Conservation (phyloP, 2,329 filamentous ascomycete species). For the Fusarium udum region DNA sequence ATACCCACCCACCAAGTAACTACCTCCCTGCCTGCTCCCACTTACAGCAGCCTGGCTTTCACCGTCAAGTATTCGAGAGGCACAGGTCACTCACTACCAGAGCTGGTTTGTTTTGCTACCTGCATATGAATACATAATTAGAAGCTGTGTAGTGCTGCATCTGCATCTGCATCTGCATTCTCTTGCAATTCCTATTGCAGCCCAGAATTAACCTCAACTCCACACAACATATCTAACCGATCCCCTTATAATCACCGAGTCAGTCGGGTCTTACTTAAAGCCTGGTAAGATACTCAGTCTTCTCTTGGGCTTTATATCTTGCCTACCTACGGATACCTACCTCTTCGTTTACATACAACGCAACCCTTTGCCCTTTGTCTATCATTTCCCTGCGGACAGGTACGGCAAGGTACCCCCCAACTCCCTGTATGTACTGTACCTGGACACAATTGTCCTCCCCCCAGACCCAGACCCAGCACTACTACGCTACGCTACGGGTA, state of each 20-base stretch:
- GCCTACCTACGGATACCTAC: neutral
- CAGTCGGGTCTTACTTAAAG: neutral
- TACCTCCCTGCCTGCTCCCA: constrained; percentile 1
- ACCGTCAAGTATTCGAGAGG: neutral
- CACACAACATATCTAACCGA: neutral
- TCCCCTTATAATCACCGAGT: neutral
- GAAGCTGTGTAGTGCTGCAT: neutral
- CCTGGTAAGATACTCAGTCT: neutral
- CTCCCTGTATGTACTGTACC: neutral
- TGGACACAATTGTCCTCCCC: neutral
- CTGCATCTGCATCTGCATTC: neutral
- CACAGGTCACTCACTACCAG: neutral
- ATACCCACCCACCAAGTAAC: constrained; percentile 1
- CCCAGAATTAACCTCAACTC: neutral
- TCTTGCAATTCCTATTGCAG: neutral
- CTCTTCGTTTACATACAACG: neutral
- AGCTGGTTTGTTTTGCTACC: neutral
- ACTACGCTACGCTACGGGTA: constrained; percentile 21
- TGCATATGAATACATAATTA: neutral
- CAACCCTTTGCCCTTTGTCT: neutral
- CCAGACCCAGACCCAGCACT: constrained; percentile 1
- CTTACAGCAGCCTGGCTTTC: constrained; percentile 15
- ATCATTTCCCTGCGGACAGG: neutral
- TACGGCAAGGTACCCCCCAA: neutral
- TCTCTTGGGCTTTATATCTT: neutral